Percentiles rank a stretch among this genome's conserved stretches.
Evolutionary conservation across 2,329 filamentous ascomycete species (phyloP).

Genomic region (Exophiala sp.): DNA sequence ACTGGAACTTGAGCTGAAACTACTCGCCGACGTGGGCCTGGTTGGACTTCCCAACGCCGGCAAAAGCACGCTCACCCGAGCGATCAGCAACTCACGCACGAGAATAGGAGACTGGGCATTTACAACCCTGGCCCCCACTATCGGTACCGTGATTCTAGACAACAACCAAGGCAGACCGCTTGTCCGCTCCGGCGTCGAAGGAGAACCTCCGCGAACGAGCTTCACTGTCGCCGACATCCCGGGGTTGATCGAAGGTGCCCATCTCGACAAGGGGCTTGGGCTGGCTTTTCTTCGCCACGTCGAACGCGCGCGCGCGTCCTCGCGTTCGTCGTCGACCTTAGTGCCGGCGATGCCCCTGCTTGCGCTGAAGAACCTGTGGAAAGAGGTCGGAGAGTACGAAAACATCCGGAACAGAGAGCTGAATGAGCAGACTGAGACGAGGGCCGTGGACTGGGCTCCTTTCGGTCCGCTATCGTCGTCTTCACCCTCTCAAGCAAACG

Average conservation of each 20-base stretch:
- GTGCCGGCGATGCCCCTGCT: slow-evolving; percentile 69
- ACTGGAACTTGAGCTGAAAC: slow-evolving; percentile 84
- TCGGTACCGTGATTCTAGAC: slow-evolving; percentile 91
- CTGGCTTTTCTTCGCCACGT: slow-evolving; percentile 90
- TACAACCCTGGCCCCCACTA: slow-evolving; percentile 89
- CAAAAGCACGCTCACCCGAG: slow-evolving; percentile 84
- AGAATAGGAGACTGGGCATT: slow-evolving; percentile 94
- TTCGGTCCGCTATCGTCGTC: slow-evolving; percentile 18
- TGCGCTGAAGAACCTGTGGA: slow-evolving; percentile 78
- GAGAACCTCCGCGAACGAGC: slow-evolving; percentile 59
- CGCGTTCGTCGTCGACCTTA: slow-evolving; percentile 87
- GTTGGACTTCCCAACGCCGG: slow-evolving; percentile 94
- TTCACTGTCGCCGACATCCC: slow-evolving; percentile 97
- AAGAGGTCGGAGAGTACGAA: slow-evolving; percentile 83
- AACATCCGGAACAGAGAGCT: slow-evolving; percentile 68
- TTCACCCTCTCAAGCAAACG: not conserved
- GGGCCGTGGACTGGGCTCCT: slow-evolving; percentile 50
- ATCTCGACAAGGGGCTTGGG: slow-evolving; percentile 84
- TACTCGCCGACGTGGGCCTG: slow-evolving; percentile 88
- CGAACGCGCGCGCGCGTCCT: slow-evolving; percentile 89
- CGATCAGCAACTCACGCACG: slow-evolving; percentile 80
- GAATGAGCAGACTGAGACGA: slow-evolving; percentile 57
- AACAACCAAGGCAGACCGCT: slow-evolving; percentile 70
- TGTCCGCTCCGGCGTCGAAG: slow-evolving; percentile 41
- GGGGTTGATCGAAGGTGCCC: slow-evolving; percentile 84